phyloP scores from a whole-genome alignment of 2,329 filamentous ascomycete species.

The Reticulascus tulasneorum region DNA sequence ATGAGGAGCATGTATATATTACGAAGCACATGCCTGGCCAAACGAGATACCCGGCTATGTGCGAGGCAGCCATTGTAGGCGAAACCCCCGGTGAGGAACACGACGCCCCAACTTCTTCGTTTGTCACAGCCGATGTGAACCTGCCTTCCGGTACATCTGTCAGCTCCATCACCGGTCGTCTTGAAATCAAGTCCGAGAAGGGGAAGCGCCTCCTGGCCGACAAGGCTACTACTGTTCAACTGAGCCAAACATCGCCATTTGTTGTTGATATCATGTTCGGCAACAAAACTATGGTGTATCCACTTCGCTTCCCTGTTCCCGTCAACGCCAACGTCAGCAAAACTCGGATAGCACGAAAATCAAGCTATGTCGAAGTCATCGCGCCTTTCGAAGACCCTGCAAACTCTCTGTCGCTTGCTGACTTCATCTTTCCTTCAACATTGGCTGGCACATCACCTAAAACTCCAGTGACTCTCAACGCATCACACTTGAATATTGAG shows the following conservation, averaged over 20 bases:
- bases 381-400: constrained; percentile 27
- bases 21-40: constrained; percentile 33
- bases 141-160: too few species aligned
- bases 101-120: constrained; percentile 16
- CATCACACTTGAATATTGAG: constrained; percentile 40
- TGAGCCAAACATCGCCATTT: constrained; percentile 35
- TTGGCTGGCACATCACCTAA: constrained; percentile 18
- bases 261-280: constrained; percentile 37
- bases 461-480: constrained; percentile 33
- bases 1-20: constrained; percentile 28
- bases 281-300: constrained; percentile 22
- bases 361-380: constrained; percentile 41
- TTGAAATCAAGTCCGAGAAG: constrained; percentile 31
- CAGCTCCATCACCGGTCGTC: constrained; percentile 31
- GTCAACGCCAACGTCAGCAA: constrained; percentile 29
- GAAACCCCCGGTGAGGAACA: constrained; percentile 13
- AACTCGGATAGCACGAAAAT: constrained; percentile 38
- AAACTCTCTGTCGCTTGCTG: constrained; percentile 16
- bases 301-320: constrained; percentile 36
- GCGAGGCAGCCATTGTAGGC: constrained; percentile 18
- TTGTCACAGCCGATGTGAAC: constrained; percentile 21
- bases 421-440: constrained; percentile 33
- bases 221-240: constrained; percentile 29
- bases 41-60: constrained; percentile 18
- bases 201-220: constrained; percentile 33